Evolutionary conservation across 208 protist species (phyloP).

Genomic region (Tritrichomonas musculus): DNA sequence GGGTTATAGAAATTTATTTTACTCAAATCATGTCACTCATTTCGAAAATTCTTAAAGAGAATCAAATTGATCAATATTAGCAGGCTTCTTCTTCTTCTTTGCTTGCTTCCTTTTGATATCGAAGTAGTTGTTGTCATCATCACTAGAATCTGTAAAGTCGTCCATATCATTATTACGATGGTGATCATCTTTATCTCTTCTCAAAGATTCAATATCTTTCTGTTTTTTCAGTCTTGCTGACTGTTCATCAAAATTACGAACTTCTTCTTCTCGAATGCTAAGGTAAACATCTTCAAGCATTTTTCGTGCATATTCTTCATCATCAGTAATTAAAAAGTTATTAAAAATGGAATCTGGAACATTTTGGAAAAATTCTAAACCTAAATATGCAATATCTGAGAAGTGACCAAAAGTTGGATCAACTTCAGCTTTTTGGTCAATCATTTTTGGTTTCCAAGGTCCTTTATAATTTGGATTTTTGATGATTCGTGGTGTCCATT

Average conservation of each 20-base stretch:
- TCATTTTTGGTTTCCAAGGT: slow-evolving; percentile 41
- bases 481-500: slow-evolving; percentile 43
- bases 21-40: too few species aligned
- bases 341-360: neutral
- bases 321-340: slow-evolving; percentile 22
- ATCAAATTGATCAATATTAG: too few species aligned
- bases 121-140: neutral
- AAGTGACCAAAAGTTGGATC: slow-evolving; percentile 48
- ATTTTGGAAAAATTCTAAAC: neutral
- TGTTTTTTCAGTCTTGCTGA: neutral
- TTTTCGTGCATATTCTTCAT: neutral
- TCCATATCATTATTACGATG: neutral
- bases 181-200: slow-evolving; percentile 20
- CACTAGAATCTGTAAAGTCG: neutral
- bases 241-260: neutral
- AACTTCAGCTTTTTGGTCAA: slow-evolving; percentile 40
- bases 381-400: neutral
- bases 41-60: too few species aligned
- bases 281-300: neutral
- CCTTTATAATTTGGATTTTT: slow-evolving; percentile 52
- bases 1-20: too few species aligned
- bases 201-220: neutral
- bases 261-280: neutral
- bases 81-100: too few species aligned
- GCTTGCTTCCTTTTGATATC: too few species aligned